phyloP scores from a whole-genome alignment of 2,329 filamentous ascomycete genomes.

The Colletotrichum sp. region DNA sequence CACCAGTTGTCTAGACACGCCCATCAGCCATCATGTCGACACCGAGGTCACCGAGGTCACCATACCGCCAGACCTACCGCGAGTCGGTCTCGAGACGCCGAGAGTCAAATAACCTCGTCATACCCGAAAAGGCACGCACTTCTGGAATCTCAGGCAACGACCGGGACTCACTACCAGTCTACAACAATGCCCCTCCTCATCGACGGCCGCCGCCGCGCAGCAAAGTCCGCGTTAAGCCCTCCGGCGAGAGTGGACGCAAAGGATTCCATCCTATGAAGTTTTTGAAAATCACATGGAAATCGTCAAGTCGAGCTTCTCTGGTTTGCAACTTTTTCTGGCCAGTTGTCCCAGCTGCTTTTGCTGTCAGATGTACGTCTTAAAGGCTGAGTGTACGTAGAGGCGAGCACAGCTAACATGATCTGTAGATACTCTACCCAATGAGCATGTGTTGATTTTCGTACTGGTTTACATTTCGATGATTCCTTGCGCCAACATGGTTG shows the following conservation, averaged over 20 bases:
- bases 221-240: slow-evolving; percentile 53
- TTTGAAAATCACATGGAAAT: slow-evolving; percentile 66
- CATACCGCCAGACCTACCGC: slow-evolving; percentile 12
- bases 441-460: slow-evolving; percentile 69
- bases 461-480: slow-evolving; percentile 80
- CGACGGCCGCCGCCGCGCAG: slow-evolving; percentile 1
- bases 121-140: slow-evolving; percentile 6
- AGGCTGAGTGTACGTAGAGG: too few relatives aligned
- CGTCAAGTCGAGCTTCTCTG: slow-evolving; percentile 67
- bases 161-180: neutral
- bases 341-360: slow-evolving; percentile 74
- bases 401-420: neutral
- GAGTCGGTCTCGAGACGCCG: slow-evolving; percentile 8
- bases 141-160: neutral
- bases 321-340: slow-evolving; percentile 77
- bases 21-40: slow-evolving; percentile 10
- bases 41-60: slow-evolving; percentile 9
- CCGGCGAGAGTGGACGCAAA: slow-evolving; percentile 59
- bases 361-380: slow-evolving; percentile 58
- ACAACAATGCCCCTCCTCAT: neutral
- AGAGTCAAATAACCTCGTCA: neutral
- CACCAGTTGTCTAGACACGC: neutral
- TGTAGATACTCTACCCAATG: slow-evolving; percentile 34
- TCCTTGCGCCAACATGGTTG: slow-evolving; percentile 76
- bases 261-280: slow-evolving; percentile 71